Percentiles rank a stretch among this genome's conserved stretches.
Conservation (phyloP, 257 asterid genomes). For the Przewalskia tangutica region DNA sequence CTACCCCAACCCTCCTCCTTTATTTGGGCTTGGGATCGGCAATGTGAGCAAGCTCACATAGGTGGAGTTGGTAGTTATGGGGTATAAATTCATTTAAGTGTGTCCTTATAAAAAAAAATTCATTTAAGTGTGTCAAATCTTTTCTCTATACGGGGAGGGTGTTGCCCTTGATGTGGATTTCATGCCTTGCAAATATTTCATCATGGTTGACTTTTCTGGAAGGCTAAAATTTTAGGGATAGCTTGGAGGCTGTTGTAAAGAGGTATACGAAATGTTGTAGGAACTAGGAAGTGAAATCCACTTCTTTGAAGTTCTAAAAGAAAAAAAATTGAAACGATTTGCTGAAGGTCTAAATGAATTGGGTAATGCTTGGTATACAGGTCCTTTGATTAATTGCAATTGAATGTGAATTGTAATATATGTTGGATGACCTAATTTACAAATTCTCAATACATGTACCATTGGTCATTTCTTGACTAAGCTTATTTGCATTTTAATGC, state of each 20-base stretch:
- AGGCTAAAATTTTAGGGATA: neutral
- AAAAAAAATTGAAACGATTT: neutral
- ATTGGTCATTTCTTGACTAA: neutral
- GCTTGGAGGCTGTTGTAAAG: neutral
- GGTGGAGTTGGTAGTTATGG: neutral
- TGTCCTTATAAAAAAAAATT: too few species aligned
- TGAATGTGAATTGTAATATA: neutral
- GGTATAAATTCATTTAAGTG: neutral
- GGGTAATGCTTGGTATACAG: neutral
- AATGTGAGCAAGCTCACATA: neutral
- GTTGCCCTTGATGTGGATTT: neutral
- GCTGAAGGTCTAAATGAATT: neutral
- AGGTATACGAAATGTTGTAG: neutral
- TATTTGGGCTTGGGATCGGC: neutral
- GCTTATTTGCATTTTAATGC: slow-evolving; percentile 5
- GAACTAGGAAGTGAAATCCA: neutral
- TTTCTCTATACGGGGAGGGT: neutral
- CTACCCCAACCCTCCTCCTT: neutral
- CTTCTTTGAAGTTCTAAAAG: neutral
- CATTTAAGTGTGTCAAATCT: neutral
- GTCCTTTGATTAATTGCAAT: neutral
- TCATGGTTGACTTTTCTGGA: neutral
- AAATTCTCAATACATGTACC: neutral
- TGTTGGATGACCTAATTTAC: neutral
- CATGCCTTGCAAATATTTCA: neutral